Percentiles rank a stretch among this genome's conserved stretches.
Evolutionary conservation across 768 basidiomycete species (phyloP).

Genomic region (Trametopsis cervina): DNA sequence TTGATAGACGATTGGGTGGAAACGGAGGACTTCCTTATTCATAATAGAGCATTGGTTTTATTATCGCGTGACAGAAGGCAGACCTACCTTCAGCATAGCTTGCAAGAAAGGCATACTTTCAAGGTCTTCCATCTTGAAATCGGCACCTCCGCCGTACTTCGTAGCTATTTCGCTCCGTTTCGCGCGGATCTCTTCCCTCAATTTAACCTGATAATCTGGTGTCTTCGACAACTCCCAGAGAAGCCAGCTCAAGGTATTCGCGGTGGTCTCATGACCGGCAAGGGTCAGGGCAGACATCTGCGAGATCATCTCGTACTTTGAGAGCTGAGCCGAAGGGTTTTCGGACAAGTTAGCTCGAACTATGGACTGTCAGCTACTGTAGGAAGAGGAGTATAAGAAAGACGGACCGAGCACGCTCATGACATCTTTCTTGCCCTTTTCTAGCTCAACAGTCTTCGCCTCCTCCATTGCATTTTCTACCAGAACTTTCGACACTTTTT

Average conservation of each 20-base stretch:
- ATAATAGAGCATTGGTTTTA: too few species aligned
- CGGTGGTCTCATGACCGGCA: constrained; percentile 27
- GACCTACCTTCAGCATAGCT: constrained; percentile 30
- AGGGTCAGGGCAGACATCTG: constrained; percentile 15
- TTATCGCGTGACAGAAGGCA: too few species aligned
- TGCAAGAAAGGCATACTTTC: constrained; percentile 27
- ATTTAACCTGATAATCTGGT: constrained; percentile 19
- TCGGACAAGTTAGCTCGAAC: constrained; percentile 51
- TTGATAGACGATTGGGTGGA: constrained; percentile 26
- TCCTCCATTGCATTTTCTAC: constrained; percentile 35
- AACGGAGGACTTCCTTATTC: constrained; percentile 25
- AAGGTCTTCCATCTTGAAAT: constrained; percentile 25
- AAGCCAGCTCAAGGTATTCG: constrained; percentile 24
- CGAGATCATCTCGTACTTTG: constrained; percentile 22
- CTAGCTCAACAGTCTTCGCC: constrained; percentile 36
- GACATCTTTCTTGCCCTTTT: constrained; percentile 45
- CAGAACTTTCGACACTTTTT: constrained; percentile 37
- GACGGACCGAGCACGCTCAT: constrained; percentile 47
- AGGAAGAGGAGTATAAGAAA: too few species aligned
- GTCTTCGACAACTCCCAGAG: constrained; percentile 25
- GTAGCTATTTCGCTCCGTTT: constrained; percentile 16
- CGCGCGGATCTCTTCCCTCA: constrained; percentile 22
- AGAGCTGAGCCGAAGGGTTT: constrained; percentile 32
- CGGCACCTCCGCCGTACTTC: constrained; percentile 16
- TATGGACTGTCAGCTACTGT: too few species aligned